Evolutionary conservation across 2,329 filamentous ascomycete species (phyloP).

Genomic region (Tolypocladium guangdongense): DNA sequence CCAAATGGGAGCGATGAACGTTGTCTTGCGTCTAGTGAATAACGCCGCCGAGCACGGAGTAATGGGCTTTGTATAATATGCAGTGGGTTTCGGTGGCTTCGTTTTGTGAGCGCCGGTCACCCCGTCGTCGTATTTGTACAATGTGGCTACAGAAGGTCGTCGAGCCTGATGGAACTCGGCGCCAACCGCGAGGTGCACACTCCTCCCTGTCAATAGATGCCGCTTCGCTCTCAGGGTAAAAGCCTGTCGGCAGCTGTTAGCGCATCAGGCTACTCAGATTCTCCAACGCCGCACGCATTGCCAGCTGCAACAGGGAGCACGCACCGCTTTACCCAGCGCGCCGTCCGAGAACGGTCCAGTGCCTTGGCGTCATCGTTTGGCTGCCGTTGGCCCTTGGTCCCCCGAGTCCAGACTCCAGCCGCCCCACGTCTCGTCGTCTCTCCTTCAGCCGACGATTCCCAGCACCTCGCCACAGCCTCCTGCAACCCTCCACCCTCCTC

Average conservation of each 20-base stretch:
- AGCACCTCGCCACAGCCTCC: not conserved
- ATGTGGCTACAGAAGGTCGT: not conserved
- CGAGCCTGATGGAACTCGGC: not conserved
- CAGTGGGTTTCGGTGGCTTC: not conserved
- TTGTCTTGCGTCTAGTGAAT: no score
- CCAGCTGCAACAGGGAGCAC: not conserved
- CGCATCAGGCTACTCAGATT: no score
- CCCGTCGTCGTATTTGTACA: no score
- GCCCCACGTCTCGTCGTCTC: not conserved
- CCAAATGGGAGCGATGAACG: no score
- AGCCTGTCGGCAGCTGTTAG: no score
- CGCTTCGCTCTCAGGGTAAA: no score
- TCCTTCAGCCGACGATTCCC: no score
- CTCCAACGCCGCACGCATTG: no score
- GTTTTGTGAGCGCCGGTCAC: not conserved
- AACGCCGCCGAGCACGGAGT: not conserved
- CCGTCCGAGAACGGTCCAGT: no score
- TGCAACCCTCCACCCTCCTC: not conserved
- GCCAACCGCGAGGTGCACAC: no score
- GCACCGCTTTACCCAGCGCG: no score
- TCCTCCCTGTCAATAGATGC: no score
- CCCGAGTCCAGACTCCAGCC: not conserved
- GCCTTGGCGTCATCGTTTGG: not conserved
- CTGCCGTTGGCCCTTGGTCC: not conserved
- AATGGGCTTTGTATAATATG: accelerated